A percentile compares a stretch with the other conserved stretches of the same genome.
Conservation (phyloP, 2,329 filamentous ascomycete species). For the Stemphylium vesicarium region DNA sequence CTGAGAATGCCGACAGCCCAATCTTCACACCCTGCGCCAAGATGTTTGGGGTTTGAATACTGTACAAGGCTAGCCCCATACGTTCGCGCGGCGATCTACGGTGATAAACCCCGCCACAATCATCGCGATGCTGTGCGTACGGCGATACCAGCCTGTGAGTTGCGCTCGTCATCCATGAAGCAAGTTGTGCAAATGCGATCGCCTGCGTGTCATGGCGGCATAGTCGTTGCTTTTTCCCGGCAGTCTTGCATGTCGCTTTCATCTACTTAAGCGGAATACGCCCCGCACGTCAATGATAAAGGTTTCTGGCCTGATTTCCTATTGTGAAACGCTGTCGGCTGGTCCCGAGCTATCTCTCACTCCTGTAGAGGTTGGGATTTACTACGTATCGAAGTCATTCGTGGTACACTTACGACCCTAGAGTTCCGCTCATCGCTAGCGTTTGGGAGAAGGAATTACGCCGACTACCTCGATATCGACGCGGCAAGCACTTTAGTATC, state of each 20-base stretch:
- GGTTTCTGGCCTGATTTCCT: not conserved
- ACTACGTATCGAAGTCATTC: not conserved
- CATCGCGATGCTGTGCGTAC: constrained; percentile 23
- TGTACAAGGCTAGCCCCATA: constrained; percentile 36
- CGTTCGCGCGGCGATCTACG: constrained; percentile 28
- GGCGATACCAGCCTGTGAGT: constrained; percentile 11
- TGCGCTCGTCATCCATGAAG: constrained; percentile 9
- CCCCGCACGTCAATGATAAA: constrained; percentile 22
- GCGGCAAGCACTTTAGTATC: not conserved
- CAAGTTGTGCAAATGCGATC: constrained; percentile 2
- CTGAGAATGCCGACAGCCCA: constrained; percentile 13
- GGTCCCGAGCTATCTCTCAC: not conserved
- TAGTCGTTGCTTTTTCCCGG: constrained; percentile 17
- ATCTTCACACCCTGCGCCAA: constrained; percentile 22
- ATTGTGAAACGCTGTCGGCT: not conserved
- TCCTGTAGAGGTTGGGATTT: not conserved
- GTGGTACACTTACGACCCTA: not conserved
- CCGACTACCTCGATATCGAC: not conserved
- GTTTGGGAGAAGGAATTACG: not conserved
- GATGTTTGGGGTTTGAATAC: constrained; percentile 41
- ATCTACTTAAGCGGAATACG: constrained; percentile 16
- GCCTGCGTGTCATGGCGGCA: constrained; percentile 9
- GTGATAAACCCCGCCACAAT: constrained; percentile 30
- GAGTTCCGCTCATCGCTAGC: not conserved
- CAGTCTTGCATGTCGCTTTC: constrained; percentile 10